A percentile compares a stretch with the other conserved stretches of the same genome.
These are phyloP conservation scores for Cerrena zonata DNA, from an alignment of 1,284 basidiomycete species.

Conservation along the genomic window DNA sequence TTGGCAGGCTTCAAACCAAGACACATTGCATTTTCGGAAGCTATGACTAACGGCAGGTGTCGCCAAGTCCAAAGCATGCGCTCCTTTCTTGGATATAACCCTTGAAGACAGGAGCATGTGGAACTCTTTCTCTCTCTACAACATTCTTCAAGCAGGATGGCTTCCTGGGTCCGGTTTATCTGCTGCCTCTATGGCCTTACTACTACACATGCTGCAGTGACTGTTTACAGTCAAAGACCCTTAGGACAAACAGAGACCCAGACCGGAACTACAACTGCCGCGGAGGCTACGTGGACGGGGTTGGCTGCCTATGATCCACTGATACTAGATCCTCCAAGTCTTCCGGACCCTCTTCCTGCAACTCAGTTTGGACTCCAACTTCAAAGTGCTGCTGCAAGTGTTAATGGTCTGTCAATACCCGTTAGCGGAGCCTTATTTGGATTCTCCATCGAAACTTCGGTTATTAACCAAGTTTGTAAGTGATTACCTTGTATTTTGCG, in stretches of 20 bases:
- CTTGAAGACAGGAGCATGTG: not conserved
- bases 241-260: not conserved
- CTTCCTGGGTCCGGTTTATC: not conserved
- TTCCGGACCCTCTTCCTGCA: slow-evolving; percentile 15
- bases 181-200: not conserved
- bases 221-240: slow-evolving; percentile 1
- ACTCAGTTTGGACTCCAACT: slow-evolving; percentile 14
- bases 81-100: not conserved
- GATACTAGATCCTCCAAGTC: slow-evolving; percentile 13
- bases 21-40: too few relatives aligned
- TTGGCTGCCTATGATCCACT: slow-evolving; percentile 13
- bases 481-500: slow-evolving; percentile 13
- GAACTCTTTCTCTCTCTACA: not conserved
- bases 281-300: not conserved
- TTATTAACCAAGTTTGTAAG: slow-evolving; percentile 58
- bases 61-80: not conserved
- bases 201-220: not conserved
- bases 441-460: slow-evolving; percentile 70
- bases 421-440: slow-evolving; percentile 61
- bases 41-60: not conserved
- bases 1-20: not conserved
- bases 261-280: not conserved
- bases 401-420: slow-evolving; percentile 41
- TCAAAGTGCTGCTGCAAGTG: slow-evolving; percentile 11
- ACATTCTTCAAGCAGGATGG: not conserved